Evolutionary conservation across 2,329 filamentous ascomycete genomes (phyloP).

Genomic region (Ploettnerulaceae sp.): DNA sequence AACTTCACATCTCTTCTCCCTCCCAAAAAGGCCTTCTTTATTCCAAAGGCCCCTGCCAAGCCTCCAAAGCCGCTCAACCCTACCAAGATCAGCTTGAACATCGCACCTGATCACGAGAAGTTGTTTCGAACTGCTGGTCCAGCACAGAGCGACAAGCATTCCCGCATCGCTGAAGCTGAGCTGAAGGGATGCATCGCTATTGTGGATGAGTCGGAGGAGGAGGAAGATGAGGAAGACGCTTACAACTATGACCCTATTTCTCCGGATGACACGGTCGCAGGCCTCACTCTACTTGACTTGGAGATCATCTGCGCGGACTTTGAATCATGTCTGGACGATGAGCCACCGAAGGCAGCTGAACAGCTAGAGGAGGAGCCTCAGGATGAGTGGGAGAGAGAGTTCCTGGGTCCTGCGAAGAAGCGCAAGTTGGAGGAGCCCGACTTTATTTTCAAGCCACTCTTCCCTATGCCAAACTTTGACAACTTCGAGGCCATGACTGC

Average conservation of each 20-base stretch:
- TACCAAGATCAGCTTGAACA: conserved; percentile 82
- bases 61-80: conserved; percentile 77
- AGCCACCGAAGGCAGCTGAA: conserved; percentile 14
- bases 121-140: conserved; percentile 71
- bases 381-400: conserved; percentile 60
- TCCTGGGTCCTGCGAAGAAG: conserved; percentile 51
- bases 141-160: conserved; percentile 47
- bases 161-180: conserved; percentile 50
- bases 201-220: conserved; percentile 37
- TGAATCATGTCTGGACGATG: conserved; percentile 55
- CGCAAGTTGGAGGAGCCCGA: conserved; percentile 58
- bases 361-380: conserved; percentile 43
- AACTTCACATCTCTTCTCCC: conserved; percentile 81
- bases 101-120: conserved; percentile 82
- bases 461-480: conserved; percentile 68
- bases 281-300: conserved; percentile 74
- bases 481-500: conserved; percentile 72
- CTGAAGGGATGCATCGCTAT: conserved; percentile 44
- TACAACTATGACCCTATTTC: conserved; percentile 48
- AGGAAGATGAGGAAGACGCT: conserved; percentile 43
- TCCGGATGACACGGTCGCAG: conserved; percentile 61
- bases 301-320: conserved; percentile 84
- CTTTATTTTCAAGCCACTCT: conserved; percentile 52
- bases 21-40: conserved; percentile 70
- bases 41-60: conserved; percentile 73